Evolutionary conservation across 257 asterid genomes (phyloP).

Genomic region (Haberlea rhodopensis): DNA sequence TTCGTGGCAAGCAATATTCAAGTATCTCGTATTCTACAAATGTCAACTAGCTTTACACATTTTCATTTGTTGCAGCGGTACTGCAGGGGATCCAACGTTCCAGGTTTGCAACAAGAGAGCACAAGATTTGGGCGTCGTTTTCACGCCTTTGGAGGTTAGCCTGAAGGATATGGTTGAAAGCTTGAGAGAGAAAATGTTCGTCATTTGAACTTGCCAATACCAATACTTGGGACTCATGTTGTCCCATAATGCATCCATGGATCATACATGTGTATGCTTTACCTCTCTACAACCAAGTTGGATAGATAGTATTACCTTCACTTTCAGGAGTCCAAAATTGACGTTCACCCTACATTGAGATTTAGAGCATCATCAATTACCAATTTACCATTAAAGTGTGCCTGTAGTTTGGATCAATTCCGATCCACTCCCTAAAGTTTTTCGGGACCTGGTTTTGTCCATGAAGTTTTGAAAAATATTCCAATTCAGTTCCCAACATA

Average conservation of each 20-base stretch:
- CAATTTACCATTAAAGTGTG: too few species aligned
- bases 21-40: not conserved
- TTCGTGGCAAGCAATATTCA: not conserved
- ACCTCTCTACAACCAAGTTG: too few species aligned
- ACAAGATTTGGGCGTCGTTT: conserved; percentile 31
- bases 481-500: too few species aligned
- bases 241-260: not conserved
- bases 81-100: conserved; percentile 12
- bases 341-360: too few species aligned
- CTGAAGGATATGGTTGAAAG: conserved; percentile 35
- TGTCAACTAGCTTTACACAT: not conserved
- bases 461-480: too few species aligned
- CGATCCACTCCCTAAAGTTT: too few species aligned
- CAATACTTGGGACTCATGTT: not conserved
- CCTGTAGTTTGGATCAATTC: too few species aligned
- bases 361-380: too few species aligned
- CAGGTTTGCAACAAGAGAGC: conserved; percentile 36
- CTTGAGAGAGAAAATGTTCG: conserved; percentile 29
- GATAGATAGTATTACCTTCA: too few species aligned
- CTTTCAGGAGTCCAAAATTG: too few species aligned
- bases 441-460: too few species aligned
- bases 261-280: too few species aligned
- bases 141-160: conserved; percentile 32
- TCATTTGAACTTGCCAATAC: not conserved
- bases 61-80: conserved; percentile 5